These are phyloP conservation scores for Fusarium brevicatenulatum DNA, from an alignment of 2,329 filamentous ascomycete species.

Conservation along the genomic window DNA sequence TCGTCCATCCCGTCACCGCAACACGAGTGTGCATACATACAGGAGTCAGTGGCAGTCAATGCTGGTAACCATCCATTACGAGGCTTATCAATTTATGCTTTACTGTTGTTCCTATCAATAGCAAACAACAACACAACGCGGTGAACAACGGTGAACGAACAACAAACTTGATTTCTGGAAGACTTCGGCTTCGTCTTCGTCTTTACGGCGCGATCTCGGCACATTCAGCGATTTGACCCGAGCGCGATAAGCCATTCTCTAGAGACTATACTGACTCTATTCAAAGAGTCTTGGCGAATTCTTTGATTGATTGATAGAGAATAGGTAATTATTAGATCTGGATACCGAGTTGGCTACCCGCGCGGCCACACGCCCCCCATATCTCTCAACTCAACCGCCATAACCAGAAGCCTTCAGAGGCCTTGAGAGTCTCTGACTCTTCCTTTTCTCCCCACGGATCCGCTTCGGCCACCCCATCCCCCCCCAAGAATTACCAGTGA, in stretches of 20 bases:
- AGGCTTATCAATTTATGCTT: slow-evolving; percentile 12
- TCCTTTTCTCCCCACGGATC: slow-evolving; percentile 17
- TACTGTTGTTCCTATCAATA: slow-evolving; percentile 1
- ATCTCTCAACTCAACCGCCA: slow-evolving; percentile 10
- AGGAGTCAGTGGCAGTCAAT: background rate
- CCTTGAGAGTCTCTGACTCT: slow-evolving; percentile 12
- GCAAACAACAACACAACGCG: background rate
- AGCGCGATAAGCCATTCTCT: slow-evolving; percentile 25
- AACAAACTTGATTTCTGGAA: slow-evolving; percentile 23
- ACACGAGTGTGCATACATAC: background rate
- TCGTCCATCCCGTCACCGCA: slow-evolving; percentile 4
- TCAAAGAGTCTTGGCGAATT: slow-evolving; percentile 26
- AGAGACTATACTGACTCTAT: background rate
- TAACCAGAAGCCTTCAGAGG: background rate
- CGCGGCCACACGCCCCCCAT: slow-evolving; percentile 5
- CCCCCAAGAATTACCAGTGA: background rate
- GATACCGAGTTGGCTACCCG: slow-evolving; percentile 15
- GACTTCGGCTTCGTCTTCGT: slow-evolving; percentile 4
- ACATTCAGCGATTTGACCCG: slow-evolving; percentile 19
- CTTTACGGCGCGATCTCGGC: slow-evolving; percentile 17
- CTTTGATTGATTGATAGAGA: slow-evolving; percentile 23
- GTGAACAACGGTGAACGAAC: background rate
- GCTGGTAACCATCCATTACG: slow-evolving; percentile 26
- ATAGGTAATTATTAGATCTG: slow-evolving; percentile 15
- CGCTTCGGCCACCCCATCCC: slow-evolving; percentile 10